phyloP scores from a whole-genome alignment of 2,329 filamentous ascomycete genomes.

The Colletotrichum euphorbiae region DNA sequence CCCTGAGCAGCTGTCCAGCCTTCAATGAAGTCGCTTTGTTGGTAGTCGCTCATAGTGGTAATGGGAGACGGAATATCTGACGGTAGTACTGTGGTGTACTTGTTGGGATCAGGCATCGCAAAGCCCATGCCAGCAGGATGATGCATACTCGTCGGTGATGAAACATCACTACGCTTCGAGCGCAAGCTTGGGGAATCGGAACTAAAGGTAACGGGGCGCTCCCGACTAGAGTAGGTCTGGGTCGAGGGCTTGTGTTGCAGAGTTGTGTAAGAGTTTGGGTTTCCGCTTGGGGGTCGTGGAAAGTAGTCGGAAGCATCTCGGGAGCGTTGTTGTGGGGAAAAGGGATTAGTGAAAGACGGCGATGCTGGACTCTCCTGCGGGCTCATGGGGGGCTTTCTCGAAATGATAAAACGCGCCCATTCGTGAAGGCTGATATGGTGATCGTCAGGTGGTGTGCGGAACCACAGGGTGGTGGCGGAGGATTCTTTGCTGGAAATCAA shows the following conservation, averaged over 20 bases:
- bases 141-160: slow-evolving; percentile 65
- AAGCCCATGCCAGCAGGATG: slow-evolving; percentile 55
- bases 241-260: slow-evolving; percentile 62
- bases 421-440: slow-evolving; percentile 65
- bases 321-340: slow-evolving; percentile 51
- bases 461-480: slow-evolving; percentile 63
- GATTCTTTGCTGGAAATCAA: slow-evolving; percentile 65
- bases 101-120: slow-evolving; percentile 55
- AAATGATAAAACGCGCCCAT: slow-evolving; percentile 67
- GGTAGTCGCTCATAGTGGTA: slow-evolving; percentile 63
- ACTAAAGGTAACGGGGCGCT: slow-evolving; percentile 63
- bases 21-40: slow-evolving; percentile 67
- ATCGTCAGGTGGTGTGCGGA: slow-evolving; percentile 66
- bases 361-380: slow-evolving; percentile 66
- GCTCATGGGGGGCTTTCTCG: slow-evolving; percentile 57
- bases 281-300: slow-evolving; percentile 58
- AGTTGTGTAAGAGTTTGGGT: slow-evolving; percentile 50
- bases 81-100: slow-evolving; percentile 63
- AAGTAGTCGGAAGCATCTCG: slow-evolving; percentile 57
- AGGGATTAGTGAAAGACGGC: slow-evolving; percentile 66
- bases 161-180: slow-evolving; percentile 72
- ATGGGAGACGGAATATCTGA: slow-evolving; percentile 67
- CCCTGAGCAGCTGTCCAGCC: slow-evolving; percentile 72
- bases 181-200: slow-evolving; percentile 71
- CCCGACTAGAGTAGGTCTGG: slow-evolving; percentile 60